A percentile compares a stretch with the other conserved stretches of the same genome.
Conservation (phyloP, 1,139 yeast genomes). For the Lodderomyces margitis region DNA sequence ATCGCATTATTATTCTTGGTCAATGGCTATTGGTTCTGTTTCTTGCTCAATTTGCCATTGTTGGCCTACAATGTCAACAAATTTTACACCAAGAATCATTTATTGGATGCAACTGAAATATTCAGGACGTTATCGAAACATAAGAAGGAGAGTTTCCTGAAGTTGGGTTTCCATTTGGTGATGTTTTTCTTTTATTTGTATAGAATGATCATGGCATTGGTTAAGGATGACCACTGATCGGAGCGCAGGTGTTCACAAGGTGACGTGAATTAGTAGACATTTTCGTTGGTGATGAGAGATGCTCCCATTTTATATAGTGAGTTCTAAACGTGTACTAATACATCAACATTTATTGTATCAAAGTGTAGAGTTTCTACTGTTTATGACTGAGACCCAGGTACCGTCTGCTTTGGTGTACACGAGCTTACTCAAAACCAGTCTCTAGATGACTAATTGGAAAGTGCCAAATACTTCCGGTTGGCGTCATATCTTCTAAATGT, state of each 20-base stretch:
- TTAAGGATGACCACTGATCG: conserved; percentile 50
- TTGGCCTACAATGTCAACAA: conserved; percentile 80
- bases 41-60: conserved; percentile 82
- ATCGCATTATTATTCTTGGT: conserved; percentile 69
- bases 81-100: conserved; percentile 70
- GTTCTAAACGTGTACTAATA: background rate
- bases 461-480: too few relatives aligned
- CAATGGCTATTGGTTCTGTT: conserved; percentile 92
- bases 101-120: conserved; percentile 96
- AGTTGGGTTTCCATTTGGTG: conserved; percentile 86
- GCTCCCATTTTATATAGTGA: too few relatives aligned
- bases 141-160: conserved; percentile 87
- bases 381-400: too few relatives aligned
- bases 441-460: too few relatives aligned
- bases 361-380: conserved; percentile 2
- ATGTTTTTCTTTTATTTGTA: conserved; percentile 95
- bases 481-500: too few relatives aligned
- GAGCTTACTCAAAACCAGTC: too few relatives aligned
- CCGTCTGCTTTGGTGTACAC: too few relatives aligned
- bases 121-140: conserved; percentile 91
- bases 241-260: background rate
- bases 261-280: background rate
- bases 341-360: conserved; percentile 1
- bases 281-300: too few relatives aligned
- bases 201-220: conserved; percentile 95